These are phyloP conservation scores for Suhomyces faveliae DNA, from an alignment of 805 yeast genomes.

Conservation along the genomic window DNA sequence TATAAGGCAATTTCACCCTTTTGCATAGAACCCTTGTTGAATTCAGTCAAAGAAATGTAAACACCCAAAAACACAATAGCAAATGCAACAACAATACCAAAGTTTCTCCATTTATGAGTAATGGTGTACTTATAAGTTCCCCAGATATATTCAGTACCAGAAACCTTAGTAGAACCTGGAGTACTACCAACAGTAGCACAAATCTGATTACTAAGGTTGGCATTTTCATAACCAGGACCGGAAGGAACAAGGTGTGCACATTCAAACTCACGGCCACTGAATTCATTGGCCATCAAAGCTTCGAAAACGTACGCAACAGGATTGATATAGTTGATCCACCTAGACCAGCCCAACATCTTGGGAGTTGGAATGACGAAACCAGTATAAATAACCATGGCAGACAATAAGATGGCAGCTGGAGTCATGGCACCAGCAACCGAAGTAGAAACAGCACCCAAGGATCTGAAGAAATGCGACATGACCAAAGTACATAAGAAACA, in stretches of 20 bases:
- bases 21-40: conserved; percentile 59
- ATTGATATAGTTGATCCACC: conserved; percentile 46
- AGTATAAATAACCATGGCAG: conserved; percentile 57
- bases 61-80: conserved; percentile 51
- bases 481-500: conserved; percentile 43
- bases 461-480: conserved; percentile 51
- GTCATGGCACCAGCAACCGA: conserved; percentile 44
- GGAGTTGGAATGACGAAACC: conserved; percentile 45
- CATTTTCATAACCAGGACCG: conserved; percentile 36
- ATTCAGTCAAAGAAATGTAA: conserved; percentile 56
- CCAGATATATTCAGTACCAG: conserved; percentile 31
- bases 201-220: conserved; percentile 33
- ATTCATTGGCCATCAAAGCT: conserved; percentile 58
- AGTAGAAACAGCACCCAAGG: conserved; percentile 43
- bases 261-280: conserved; percentile 42
- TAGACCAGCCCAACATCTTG: conserved; percentile 56
- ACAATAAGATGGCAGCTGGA: conserved; percentile 44
- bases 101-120: conserved; percentile 60
- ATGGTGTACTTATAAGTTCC: conserved; percentile 44
- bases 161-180: conserved; percentile 21
- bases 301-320: conserved; percentile 47
- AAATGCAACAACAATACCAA: conserved; percentile 61
- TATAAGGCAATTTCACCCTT: conserved; percentile 71
- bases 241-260: conserved; percentile 52
- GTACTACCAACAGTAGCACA: conserved; percentile 25